Conservation (phyloP, 345 rosid species). For the Geranium brycei region DNA sequence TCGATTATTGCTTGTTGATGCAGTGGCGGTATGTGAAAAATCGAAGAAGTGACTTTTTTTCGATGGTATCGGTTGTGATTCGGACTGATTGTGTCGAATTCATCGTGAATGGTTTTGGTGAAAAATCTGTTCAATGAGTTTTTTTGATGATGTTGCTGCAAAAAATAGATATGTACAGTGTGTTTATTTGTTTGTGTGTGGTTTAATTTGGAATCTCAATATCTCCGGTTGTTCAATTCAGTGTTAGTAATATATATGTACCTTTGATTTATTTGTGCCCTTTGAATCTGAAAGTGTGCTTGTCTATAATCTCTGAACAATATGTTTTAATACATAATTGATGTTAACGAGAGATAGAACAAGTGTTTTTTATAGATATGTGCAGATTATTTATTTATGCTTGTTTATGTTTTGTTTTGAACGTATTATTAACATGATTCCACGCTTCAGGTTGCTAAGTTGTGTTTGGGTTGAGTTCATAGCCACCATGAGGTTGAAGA, state of each 20-base stretch:
- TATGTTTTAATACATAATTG: too few species aligned
- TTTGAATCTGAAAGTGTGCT: neutral
- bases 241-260: neutral
- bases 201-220: neutral
- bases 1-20: neutral
- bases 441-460: neutral
- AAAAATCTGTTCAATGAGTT: neutral
- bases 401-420: neutral
- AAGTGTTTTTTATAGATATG: too few species aligned
- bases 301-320: too few species aligned
- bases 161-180: neutral
- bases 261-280: neutral
- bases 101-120: neutral
- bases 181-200: too few species aligned
- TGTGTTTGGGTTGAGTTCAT: constrained; percentile 1
- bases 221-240: neutral
- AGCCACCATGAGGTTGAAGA: constrained; percentile 44
- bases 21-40: neutral
- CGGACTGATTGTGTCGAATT: neutral
- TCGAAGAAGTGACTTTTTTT: too few species aligned
- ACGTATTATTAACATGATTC: neutral
- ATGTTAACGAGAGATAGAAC: too few species aligned
- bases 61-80: too few species aligned
- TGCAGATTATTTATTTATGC: too few species aligned
- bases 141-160: neutral